These are phyloP conservation scores for Diplocarpon mali DNA, from an alignment of 2,329 filamentous ascomycete genomes.

Conservation along the genomic window DNA sequence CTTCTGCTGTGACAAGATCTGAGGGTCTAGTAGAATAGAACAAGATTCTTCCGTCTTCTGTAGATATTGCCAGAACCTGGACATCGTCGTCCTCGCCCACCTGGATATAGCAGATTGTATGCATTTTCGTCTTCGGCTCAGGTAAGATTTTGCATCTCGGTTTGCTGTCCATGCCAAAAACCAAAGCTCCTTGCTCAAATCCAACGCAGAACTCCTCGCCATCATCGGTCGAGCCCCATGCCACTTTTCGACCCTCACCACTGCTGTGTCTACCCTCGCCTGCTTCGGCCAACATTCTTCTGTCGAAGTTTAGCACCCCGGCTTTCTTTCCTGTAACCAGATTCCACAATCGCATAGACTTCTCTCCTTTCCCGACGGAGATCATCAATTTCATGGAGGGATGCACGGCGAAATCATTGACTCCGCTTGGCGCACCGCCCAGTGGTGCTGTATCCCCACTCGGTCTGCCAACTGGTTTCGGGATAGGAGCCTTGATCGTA, in stretches of 20 bases:
- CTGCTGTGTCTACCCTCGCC: constrained; percentile 67
- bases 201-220: constrained; percentile 80
- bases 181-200: constrained; percentile 74
- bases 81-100: constrained; percentile 37
- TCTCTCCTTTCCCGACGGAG: constrained; percentile 80
- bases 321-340: constrained; percentile 93
- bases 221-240: constrained; percentile 63
- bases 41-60: constrained; percentile 79
- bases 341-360: constrained; percentile 91
- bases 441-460: constrained; percentile 81
- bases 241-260: constrained; percentile 73
- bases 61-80: constrained; percentile 63
- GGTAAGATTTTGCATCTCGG: constrained; percentile 65
- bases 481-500: constrained; percentile 78
- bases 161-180: constrained; percentile 82
- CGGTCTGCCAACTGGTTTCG: constrained; percentile 68
- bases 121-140: constrained; percentile 62
- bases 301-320: constrained; percentile 76
- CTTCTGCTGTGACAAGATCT: constrained; percentile 30
- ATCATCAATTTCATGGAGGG: constrained; percentile 96
- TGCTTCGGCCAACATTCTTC: constrained; percentile 58
- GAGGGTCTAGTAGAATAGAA: constrained; percentile 62
- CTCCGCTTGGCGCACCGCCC: constrained; percentile 71
- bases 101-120: constrained; percentile 65
- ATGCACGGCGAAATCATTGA: constrained; percentile 93